Conservation (phyloP, 179 eudicot genomes). For the Heliamphora pulchella region DNA sequence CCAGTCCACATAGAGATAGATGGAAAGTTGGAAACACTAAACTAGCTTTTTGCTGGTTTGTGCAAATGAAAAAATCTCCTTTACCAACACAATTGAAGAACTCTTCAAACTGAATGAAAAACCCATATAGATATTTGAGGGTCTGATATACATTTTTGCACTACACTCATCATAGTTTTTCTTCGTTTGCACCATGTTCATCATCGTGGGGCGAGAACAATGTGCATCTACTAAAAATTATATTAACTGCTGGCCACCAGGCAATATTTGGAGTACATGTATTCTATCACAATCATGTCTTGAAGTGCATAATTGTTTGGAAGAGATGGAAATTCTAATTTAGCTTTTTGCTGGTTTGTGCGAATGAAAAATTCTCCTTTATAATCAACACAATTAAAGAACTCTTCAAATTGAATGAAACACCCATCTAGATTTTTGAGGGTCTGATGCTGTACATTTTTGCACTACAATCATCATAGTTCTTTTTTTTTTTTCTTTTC, state of each 20-base stretch:
- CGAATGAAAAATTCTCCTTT: not conserved
- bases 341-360: not conserved
- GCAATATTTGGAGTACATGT: not conserved
- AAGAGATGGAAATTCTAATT: not conserved
- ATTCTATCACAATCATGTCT: not conserved
- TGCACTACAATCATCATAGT: too few species aligned
- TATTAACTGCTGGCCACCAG: not conserved
- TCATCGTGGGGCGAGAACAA: too few species aligned
- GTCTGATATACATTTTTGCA: not conserved
- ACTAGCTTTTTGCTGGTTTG: not conserved
- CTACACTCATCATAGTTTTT: too few species aligned
- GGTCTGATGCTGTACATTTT: not conserved
- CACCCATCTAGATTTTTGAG: not conserved
- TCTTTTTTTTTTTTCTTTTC: not conserved
- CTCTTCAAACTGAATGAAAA: not conserved
- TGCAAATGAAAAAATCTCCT: not conserved
- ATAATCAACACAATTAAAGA: not conserved
- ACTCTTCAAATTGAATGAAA: not conserved
- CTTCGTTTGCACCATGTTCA: not conserved
- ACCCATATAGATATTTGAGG: not conserved
- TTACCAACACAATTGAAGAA: not conserved
- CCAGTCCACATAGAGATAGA: too few species aligned
- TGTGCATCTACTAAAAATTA: too few species aligned
- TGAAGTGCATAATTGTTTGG: not conserved
- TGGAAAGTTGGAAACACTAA: not conserved